These are phyloP conservation scores for Magnaporthiopsis rhizophila DNA, from an alignment of 2,329 filamentous ascomycete species.

Conservation along the genomic window DNA sequence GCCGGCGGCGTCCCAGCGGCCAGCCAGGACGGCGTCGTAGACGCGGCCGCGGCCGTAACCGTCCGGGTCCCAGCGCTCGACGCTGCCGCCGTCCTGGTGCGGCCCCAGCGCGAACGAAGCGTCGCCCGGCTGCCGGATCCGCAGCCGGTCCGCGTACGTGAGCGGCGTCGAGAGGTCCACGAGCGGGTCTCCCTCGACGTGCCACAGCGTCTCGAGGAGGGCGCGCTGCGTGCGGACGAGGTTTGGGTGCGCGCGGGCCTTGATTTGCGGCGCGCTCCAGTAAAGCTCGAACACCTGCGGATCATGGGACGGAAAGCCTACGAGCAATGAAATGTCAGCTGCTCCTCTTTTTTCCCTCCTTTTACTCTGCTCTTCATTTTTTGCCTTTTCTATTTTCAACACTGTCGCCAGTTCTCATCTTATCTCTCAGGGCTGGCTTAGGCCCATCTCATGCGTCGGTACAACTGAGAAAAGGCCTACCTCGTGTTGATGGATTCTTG, in stretches of 20 bases:
- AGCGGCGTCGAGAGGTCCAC: conserved; percentile 38
- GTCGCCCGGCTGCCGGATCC: conserved; percentile 66
- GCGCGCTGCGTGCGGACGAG: conserved; percentile 53
- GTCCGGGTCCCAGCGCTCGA: conserved; percentile 65
- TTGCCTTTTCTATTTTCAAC: too few species aligned
- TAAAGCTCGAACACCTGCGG: conserved; percentile 71
- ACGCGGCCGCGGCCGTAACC: conserved; percentile 61
- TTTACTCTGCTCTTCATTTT: too few species aligned
- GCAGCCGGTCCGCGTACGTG: conserved; percentile 62
- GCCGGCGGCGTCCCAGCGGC: conserved; percentile 62
- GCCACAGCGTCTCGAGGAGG: conserved; percentile 56
- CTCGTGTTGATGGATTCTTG: conserved; percentile 52
- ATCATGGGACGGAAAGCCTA: conserved; percentile 57
- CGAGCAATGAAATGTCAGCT: not conserved
- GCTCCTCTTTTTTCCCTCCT: not conserved
- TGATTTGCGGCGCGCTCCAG: conserved; percentile 62
- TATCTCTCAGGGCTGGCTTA: too few species aligned
- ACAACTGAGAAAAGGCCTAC: conserved; percentile 19
- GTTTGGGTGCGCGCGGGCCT: conserved; percentile 58
- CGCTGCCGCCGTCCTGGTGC: conserved; percentile 65
- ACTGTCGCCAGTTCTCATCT: too few species aligned
- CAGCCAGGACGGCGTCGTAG: conserved; percentile 66
- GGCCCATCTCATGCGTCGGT: not conserved
- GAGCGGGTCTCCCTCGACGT: conserved; percentile 23
- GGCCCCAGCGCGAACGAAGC: conserved; percentile 63